Evolutionary conservation across 2,329 filamentous ascomycete genomes (phyloP), one percentile per base, ranked within the genome.

Genomic region (Ceratocystis eucalypticola): DNA sequence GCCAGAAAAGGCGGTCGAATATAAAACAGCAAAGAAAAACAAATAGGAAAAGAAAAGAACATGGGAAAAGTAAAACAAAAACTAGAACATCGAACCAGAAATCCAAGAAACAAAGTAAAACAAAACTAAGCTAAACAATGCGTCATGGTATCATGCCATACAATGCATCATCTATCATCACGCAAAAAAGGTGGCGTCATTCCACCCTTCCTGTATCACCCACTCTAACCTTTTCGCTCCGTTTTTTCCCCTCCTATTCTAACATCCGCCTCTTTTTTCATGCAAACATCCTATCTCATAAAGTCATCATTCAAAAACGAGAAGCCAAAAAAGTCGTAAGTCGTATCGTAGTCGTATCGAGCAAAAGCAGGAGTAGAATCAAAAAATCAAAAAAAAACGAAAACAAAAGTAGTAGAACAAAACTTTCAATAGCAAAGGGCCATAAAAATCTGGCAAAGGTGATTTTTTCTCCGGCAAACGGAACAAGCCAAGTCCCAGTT

Each of bases 121-220:
- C 30, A 62, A 59, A 61, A 65, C 33, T 3, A 37, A 37, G 33
- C 33, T 3, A 37, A 37, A 28, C 25, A 33, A 17, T 6, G 53
- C 53, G 53, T 59, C 53, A 59, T 59, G 53, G 53, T 59, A 59
- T 59, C 53, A 59, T 59, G 53, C 53, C 53, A n/a, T 59, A 59
- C 53, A 59, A 59, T 59, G 53, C 53, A 59, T 59, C 53, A 59
- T 30, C 25, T 57, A 59, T 59, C 53, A 33, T 59, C 53, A 59
- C 48, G 53, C 53, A 30, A 59, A 50, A 50, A 59, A 25, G 7
- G 53, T 59, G 53, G 53, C n/a, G 53, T 59, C 53, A 59, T 59
- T 30, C 53, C 25, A 59, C 12, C 53, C 46, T 22, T n/a, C 46
- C 12, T 33, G 25, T 33, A 30, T 15, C 25, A 30, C 46, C 46